A percentile compares a stretch with the other conserved stretches of the same genome.
phyloP scores from a whole-genome alignment of 2,329 filamentous ascomycete genomes.

The Fusarium ambrosium region DNA sequence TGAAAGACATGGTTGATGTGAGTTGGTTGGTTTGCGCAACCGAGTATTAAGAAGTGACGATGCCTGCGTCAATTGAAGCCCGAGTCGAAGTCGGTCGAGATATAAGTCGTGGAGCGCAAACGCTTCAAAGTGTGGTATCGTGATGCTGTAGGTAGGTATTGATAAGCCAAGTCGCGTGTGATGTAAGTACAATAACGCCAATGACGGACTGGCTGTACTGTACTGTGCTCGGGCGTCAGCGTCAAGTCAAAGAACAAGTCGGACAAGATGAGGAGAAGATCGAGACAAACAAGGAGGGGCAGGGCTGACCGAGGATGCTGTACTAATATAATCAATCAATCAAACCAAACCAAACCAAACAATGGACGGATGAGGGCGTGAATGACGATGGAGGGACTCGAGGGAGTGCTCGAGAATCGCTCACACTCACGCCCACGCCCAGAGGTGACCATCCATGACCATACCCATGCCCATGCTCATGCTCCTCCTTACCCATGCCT shows the following conservation, averaged over 20 bases:
- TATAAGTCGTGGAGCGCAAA: slow-evolving; percentile 11
- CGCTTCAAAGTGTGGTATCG: background rate
- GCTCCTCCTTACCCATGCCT: background rate
- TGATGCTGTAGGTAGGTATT: background rate
- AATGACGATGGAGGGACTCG: slow-evolving; percentile 40
- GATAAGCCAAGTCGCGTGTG: background rate
- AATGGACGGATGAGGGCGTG: slow-evolving; percentile 20
- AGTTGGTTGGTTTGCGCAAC: background rate
- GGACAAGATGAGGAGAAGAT: slow-evolving; percentile 6
- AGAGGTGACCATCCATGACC: background rate
- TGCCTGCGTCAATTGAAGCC: background rate
- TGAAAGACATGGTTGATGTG: slow-evolving; percentile 21
- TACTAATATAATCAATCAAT: slow-evolving; percentile 44
- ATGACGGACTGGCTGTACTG: background rate
- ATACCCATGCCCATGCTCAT: slow-evolving; percentile 18
- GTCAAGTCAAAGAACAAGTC: slow-evolving; percentile 8
- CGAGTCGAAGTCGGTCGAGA: background rate
- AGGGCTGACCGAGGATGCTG: slow-evolving; percentile 15
- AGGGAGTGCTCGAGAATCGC: slow-evolving; percentile 35
- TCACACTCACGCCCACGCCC: slow-evolving; percentile 15
- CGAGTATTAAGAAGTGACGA: background rate
- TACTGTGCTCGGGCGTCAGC: background rate
- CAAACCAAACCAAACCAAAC: slow-evolving; percentile 11
- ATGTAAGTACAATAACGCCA: background rate
- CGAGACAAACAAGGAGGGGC: slow-evolving; percentile 25